Conservation (phyloP, 306 rosid genomes). For the Purshia tridentata region DNA sequence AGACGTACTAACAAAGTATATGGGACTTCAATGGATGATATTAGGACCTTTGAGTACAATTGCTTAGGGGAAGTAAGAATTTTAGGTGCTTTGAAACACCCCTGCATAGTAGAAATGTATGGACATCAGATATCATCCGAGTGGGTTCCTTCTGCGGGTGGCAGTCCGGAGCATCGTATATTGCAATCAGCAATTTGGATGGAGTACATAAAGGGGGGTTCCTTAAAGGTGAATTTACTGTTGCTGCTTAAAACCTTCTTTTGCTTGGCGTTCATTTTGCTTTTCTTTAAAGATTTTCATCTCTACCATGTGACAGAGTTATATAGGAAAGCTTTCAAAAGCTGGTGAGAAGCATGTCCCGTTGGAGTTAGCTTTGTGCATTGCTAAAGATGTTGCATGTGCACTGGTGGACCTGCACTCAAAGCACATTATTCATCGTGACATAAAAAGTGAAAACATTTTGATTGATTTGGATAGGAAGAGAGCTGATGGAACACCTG, state of each 20-base stretch:
- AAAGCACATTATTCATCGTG: conserved; percentile 92
- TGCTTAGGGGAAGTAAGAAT: conserved; percentile 95
- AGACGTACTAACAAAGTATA: conserved; percentile 61
- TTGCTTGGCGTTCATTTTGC: conserved; percentile 14
- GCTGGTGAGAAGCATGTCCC: conserved; percentile 77
- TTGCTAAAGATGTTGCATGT: conserved; percentile 78
- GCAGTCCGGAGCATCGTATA: conserved; percentile 52
- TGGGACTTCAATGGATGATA: conserved; percentile 54
- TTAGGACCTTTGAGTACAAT: conserved; percentile 69
- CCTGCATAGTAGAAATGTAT: conserved; percentile 88
- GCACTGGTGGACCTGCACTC: conserved; percentile 87
- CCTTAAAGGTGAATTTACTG: conserved; percentile 63
- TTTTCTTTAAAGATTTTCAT: conserved; percentile 10
- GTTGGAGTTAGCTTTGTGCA: conserved; percentile 55
- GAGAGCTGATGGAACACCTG: conserved; percentile 67
- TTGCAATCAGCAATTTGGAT: conserved; percentile 76
- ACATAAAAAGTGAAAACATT: conserved; percentile 88
- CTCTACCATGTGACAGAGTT: conserved; percentile 45
- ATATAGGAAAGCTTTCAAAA: conserved; percentile 59
- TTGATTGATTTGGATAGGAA: conserved; percentile 70
- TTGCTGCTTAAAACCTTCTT: neutral
- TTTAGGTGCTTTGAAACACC: conserved; percentile 72
- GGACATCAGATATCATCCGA: conserved; percentile 82
- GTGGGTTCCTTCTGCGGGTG: conserved; percentile 75
- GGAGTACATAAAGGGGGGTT: conserved; percentile 83